phyloP scores from a whole-genome alignment of 2,329 filamentous ascomycete species.

The Arthrobotrys megalospora region DNA sequence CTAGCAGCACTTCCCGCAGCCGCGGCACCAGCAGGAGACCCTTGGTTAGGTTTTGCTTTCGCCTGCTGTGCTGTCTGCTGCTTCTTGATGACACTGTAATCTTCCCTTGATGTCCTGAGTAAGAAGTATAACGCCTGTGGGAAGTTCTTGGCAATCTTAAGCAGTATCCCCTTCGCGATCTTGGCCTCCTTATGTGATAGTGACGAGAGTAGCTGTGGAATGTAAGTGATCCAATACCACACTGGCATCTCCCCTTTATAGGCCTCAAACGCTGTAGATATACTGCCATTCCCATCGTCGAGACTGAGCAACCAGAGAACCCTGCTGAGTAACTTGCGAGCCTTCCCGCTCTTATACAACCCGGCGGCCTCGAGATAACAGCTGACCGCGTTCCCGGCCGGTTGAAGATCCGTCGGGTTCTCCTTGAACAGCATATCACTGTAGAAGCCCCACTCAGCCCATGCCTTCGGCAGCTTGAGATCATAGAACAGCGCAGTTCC shows the following conservation, averaged over 20 bases:
- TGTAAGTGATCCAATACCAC: slow-evolving; percentile 99
- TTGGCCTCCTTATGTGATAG: slow-evolving; percentile 91
- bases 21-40: slow-evolving; percentile 69
- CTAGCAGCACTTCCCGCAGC: slow-evolving; percentile 65
- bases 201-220: slow-evolving; percentile 93
- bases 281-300: slow-evolving; percentile 86
- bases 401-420: slow-evolving; percentile 83
- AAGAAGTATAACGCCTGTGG: slow-evolving; percentile 97
- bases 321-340: slow-evolving; percentile 89
- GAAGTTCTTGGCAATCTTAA: slow-evolving; percentile 95
- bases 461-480: slow-evolving; percentile 93
- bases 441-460: slow-evolving; percentile 99
- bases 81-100: slow-evolving; percentile 93
- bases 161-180: slow-evolving; percentile 86
- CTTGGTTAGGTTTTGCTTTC: slow-evolving; percentile 74
- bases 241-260: slow-evolving; percentile 98
- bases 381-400: slow-evolving; percentile 91
- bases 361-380: slow-evolving; percentile 97
- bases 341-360: slow-evolving; percentile 97
- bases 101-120: slow-evolving; percentile 90
- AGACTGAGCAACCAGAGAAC: slow-evolving; percentile 96
- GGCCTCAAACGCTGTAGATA: slow-evolving; percentile 89
- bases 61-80: slow-evolving; percentile 78
- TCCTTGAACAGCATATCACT: slow-evolving; percentile 97
- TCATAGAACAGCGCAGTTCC: slow-evolving; percentile 97